phyloP scores from a whole-genome alignment of 257 asterid genomes.

The Verbena officinalis region DNA sequence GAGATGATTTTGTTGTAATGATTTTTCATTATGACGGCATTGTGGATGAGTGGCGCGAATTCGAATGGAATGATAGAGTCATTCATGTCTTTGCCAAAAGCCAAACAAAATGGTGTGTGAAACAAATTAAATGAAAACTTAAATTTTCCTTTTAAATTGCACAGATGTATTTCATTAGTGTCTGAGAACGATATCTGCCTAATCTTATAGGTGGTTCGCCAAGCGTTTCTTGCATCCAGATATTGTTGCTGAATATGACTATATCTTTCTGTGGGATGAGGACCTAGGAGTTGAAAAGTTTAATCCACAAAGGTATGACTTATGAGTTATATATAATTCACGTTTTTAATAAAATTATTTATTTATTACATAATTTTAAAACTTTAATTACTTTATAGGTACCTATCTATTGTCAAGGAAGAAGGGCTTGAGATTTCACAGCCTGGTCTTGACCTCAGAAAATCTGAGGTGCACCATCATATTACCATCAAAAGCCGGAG shows the following conservation, averaged over 20 bases:
- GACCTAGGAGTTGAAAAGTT: slow-evolving; percentile 82
- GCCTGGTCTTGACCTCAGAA: slow-evolving; percentile 66
- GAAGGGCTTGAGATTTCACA: slow-evolving; percentile 91
- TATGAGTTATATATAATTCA: background rate
- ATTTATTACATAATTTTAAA: background rate
- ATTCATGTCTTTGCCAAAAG: slow-evolving; percentile 72
- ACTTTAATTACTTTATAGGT: slow-evolving; percentile 42
- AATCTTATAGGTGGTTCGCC: slow-evolving; percentile 81
- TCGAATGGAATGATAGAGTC: slow-evolving; percentile 63
- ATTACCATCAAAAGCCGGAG: slow-evolving; percentile 60
- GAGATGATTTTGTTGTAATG: slow-evolving; percentile 62
- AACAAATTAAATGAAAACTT: background rate
- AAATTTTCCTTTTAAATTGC: background rate
- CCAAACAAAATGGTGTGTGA: slow-evolving; percentile 78
- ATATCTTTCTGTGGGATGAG: slow-evolving; percentile 91
- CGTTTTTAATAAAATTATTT: background rate
- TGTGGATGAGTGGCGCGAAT: slow-evolving; percentile 69
- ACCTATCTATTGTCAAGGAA: slow-evolving; percentile 59
- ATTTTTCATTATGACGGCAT: slow-evolving; percentile 85
- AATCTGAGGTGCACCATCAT: slow-evolving; percentile 70
- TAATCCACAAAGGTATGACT: slow-evolving; percentile 61
- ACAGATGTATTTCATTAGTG: background rate
- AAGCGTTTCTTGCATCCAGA: slow-evolving; percentile 97
- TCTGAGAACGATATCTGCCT: background rate
- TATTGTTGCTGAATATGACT: slow-evolving; percentile 76